These are phyloP conservation scores for Hansenula anomala DNA, from an alignment of 1,139 yeast genomes.

Conservation along the genomic window DNA sequence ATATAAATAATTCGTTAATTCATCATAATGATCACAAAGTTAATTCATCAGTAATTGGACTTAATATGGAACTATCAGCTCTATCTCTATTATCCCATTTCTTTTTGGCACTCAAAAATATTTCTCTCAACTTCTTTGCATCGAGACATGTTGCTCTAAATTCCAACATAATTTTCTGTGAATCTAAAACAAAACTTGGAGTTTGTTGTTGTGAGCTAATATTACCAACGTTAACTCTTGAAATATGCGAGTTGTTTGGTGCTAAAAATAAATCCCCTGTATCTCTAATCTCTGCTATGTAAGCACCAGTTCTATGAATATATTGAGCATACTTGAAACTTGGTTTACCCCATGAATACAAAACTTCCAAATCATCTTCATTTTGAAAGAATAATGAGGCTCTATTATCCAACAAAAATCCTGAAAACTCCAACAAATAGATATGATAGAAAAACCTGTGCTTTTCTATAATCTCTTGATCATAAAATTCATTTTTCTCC, in stretches of 20 bases:
- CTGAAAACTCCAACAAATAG: slow-evolving; percentile 60
- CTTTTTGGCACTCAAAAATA: slow-evolving; percentile 57
- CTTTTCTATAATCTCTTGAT: slow-evolving; percentile 31
- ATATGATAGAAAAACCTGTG: slow-evolving; percentile 57
- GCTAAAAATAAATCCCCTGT: slow-evolving; percentile 79
- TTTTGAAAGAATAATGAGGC: slow-evolving; percentile 56
- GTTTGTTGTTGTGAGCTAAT: slow-evolving; percentile 17
- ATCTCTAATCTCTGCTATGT: slow-evolving; percentile 81
- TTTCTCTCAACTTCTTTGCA: slow-evolving; percentile 37
- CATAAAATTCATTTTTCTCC: slow-evolving; percentile 48
- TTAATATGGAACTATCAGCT: slow-evolving; percentile 23
- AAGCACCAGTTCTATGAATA: slow-evolving; percentile 84
- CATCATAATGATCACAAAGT: background rate
- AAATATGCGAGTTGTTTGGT: slow-evolving; percentile 71
- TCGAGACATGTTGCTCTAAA: slow-evolving; percentile 62
- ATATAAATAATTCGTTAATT: background rate
- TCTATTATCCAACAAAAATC: slow-evolving; percentile 77
- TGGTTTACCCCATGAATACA: slow-evolving; percentile 91
- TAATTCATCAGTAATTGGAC: slow-evolving; percentile 10
- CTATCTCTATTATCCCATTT: slow-evolving; percentile 32
- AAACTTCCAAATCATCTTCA: slow-evolving; percentile 51
- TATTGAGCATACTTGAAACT: slow-evolving; percentile 80
- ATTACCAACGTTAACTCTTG: slow-evolving; percentile 46
- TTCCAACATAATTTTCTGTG: slow-evolving; percentile 68
- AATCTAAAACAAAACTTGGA: slow-evolving; percentile 39